These are phyloP conservation scores for Diddensiella transvaalensis DNA, from an alignment of 805 yeast species.

Conservation along the genomic window DNA sequence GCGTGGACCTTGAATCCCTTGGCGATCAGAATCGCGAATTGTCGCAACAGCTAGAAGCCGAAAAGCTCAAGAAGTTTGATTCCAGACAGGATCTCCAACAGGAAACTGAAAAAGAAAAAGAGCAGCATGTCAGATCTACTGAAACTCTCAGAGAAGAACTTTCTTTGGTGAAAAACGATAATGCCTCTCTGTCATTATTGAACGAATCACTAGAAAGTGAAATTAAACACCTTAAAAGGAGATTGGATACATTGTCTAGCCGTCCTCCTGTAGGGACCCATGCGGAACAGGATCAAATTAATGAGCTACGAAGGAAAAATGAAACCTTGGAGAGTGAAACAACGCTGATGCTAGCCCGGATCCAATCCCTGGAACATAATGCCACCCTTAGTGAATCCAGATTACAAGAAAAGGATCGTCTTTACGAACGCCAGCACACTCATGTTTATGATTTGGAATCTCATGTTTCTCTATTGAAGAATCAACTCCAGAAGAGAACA, in stretches of 20 bases:
- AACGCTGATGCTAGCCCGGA: neutral
- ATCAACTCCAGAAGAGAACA: conserved; percentile 9
- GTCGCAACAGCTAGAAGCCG: neutral
- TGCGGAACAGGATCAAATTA: neutral
- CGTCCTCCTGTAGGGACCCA: too few species aligned
- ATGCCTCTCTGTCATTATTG: neutral
- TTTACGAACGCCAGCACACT: neutral
- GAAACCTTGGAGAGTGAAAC: neutral
- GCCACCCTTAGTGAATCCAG: neutral
- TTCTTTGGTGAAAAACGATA: neutral
- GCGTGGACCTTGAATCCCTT: neutral
- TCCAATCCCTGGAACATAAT: neutral
- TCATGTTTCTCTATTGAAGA: conserved; percentile 8
- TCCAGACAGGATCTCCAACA: neutral
- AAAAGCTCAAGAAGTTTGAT: neutral
- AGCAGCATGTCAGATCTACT: neutral
- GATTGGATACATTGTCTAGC: neutral
- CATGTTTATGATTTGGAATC: conserved; percentile 9
- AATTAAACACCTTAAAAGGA: neutral
- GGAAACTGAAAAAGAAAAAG: neutral
- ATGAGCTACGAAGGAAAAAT: neutral
- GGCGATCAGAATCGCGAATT: neutral
- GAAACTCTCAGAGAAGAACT: neutral
- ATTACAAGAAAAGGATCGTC: neutral
- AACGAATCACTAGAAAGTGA: neutral